phyloP scores from a whole-genome alignment of 2,329 filamentous ascomycete genomes.

The Curvularia sp. region DNA sequence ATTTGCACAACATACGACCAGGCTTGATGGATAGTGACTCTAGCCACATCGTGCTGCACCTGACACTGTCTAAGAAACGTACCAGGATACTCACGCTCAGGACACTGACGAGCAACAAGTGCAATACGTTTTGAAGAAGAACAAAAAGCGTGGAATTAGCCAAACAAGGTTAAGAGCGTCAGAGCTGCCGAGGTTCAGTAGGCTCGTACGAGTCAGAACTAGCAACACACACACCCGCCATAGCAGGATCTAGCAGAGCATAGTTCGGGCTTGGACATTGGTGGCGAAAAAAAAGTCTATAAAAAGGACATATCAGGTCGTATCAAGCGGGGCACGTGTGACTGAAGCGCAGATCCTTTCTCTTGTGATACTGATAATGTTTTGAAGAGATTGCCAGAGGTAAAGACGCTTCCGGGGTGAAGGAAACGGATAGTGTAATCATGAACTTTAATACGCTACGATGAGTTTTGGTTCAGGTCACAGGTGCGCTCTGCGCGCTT shows the following conservation, averaged over 20 bases:
- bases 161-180: neutral
- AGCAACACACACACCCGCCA: neutral
- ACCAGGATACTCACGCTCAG: neutral
- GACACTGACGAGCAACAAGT: neutral
- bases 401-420: neutral
- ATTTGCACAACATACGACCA: neutral
- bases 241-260: neutral
- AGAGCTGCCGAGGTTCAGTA: neutral
- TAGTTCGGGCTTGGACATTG: neutral
- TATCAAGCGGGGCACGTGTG: neutral
- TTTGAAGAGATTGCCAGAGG: neutral
- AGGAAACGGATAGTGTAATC: neutral
- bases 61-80: neutral
- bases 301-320: neutral
- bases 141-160: neutral
- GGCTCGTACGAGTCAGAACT: neutral
- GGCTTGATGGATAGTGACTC: neutral
- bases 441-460: neutral
- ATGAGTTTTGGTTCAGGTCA: neutral
- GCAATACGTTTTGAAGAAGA: neutral
- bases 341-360: neutral
- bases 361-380: neutral
- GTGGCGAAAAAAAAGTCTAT: neutral
- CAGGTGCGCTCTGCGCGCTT: neutral
- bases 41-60: neutral